Evolutionary conservation across 78 protist species (phyloP), one percentile per base, ranked within the genome.

Genomic region (Bigelowiella natans): DNA sequence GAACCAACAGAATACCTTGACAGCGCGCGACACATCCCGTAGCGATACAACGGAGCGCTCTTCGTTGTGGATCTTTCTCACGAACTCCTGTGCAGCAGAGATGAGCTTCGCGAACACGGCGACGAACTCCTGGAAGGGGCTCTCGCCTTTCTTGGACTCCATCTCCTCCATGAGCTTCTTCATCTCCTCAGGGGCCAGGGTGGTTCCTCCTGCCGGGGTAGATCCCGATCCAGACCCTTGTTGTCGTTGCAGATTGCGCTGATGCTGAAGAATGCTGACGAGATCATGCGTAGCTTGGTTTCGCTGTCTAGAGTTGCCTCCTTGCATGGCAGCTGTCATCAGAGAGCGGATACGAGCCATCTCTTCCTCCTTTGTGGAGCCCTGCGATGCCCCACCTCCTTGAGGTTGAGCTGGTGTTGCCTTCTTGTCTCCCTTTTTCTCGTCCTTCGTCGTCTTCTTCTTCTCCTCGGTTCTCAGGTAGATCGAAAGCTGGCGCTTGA

Each of bases 21-120:
- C 11, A 2, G 40, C 3, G 11, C 90, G 82, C 37, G 90, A 73
- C 88, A 88, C 90, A 7, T 88, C 90, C 2, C 90, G 90, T 85
- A 88, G 85, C n/a, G 82, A 39, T 26, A 64, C 85, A 18, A 88
- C 85, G 82, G 40, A 29, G 11, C 64, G 11, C 83, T 87, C 89
- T 31, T 18, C 64, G 83, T 40, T 2, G 40, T 87, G 73, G 18
- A 51, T 28, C 30, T 87, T 31, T 31, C 89, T 37, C 39, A 87
- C 26, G 11, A 31, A 87, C 89, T 87, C 64, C 36, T 87, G 89
- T 2, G 86, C 2, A 26, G 86, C 29, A 2, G 11, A 7, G 86
- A 83, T 83, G 38, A 83, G 29, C 86, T 83, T 28, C 39, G 86
- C 86, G 11, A 83, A 83, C 37, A 83, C 86, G 3, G 11, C 86